These are phyloP conservation scores for Berberis thunbergii DNA, from an alignment of 164 flowering plant genomes.

Conservation along the genomic window DNA sequence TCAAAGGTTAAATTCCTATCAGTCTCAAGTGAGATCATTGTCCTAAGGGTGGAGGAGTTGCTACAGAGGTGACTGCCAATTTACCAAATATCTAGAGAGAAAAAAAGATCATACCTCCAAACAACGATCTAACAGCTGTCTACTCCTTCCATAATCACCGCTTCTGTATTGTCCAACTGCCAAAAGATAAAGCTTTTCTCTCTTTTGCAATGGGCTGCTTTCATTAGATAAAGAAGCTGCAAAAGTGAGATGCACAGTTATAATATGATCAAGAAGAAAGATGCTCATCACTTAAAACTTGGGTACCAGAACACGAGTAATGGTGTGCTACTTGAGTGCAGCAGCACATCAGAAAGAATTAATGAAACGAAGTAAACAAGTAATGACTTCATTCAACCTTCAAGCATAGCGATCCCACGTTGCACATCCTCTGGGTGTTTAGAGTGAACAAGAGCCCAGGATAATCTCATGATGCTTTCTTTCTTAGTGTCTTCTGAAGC, in stretches of 20 bases:
- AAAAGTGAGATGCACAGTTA: constrained; percentile 6
- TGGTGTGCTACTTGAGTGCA: no score
- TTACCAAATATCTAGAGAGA: no score
- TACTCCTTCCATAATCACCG: constrained; percentile 62
- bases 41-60: no score
- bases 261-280: background rate
- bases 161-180: constrained; percentile 86
- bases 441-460: constrained; percentile 99
- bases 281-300: background rate
- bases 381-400: constrained; percentile 34
- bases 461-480: constrained; percentile 77
- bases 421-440: constrained; percentile 77
- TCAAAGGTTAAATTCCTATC: no score
- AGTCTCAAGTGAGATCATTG: no score
- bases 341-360: background rate
- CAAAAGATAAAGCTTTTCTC: constrained; percentile 79
- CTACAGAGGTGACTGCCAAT: no score
- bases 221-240: constrained; percentile 54
- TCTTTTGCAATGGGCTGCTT: constrained; percentile 41
- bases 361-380: background rate
- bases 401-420: constrained; percentile 95
- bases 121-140: constrained; percentile 5
- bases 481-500: constrained; percentile 43
- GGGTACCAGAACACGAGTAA: background rate
- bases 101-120: no score